These are phyloP conservation scores for Candida yuanshanica DNA, from an alignment of 805 yeast genomes.

Conservation along the genomic window DNA sequence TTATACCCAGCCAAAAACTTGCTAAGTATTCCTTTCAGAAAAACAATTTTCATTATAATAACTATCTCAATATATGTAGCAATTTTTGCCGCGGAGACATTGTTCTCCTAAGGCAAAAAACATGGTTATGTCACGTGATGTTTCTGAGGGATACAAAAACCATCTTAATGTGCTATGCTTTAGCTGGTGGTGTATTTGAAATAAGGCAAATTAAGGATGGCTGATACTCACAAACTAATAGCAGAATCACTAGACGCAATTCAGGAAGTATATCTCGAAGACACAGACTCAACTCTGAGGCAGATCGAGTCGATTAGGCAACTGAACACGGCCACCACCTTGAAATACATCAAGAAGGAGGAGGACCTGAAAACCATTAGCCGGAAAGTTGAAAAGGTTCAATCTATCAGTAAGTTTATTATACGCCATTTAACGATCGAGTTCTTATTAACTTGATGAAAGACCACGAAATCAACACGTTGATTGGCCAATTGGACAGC, in stretches of 20 bases:
- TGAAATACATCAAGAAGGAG: constrained; percentile 45
- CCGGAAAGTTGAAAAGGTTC: constrained; percentile 16
- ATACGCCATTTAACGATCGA: background rate
- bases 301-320: constrained; percentile 47
- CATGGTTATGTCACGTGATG: too few relatives aligned
- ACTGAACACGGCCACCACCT: constrained; percentile 51
- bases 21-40: too few relatives aligned
- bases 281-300: constrained; percentile 31
- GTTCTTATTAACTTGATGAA: constrained; percentile 3
- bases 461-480: constrained; percentile 25
- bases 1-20: too few relatives aligned
- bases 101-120: too few relatives aligned
- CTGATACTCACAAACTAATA: constrained; percentile 14
- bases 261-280: constrained; percentile 30
- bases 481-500: constrained; percentile 6
- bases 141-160: too few relatives aligned
- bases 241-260: constrained; percentile 27
- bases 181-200: too few relatives aligned
- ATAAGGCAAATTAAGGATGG: constrained; percentile 4
- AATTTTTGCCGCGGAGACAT: too few relatives aligned
- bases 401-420: constrained; percentile 13
- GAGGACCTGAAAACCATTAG: constrained; percentile 29
- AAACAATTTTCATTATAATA: too few relatives aligned
- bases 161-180: too few relatives aligned
- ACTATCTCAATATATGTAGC: too few relatives aligned